Percentiles rank a stretch among this genome's conserved stretches.
phyloP scores from a whole-genome alignment of 208 protist species.

The Wallacemonas sp. region DNA sequence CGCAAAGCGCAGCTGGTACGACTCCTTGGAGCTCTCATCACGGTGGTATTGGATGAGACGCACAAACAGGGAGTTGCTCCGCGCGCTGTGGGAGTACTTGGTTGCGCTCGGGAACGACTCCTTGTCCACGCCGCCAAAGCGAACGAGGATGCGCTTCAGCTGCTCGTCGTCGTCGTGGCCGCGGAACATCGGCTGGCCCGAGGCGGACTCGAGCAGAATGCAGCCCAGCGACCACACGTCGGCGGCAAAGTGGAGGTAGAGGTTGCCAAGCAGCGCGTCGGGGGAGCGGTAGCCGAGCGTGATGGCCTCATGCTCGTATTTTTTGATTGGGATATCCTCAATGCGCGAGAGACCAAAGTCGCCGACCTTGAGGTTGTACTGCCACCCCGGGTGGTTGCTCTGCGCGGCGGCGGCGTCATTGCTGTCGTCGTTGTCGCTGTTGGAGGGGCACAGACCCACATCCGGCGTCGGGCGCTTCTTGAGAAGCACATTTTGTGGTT shows the following conservation, averaged over 20 bases:
- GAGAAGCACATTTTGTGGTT: constrained; percentile 88
- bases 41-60: neutral
- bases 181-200: constrained; percentile 73
- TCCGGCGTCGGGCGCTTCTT: constrained; percentile 22
- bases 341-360: constrained; percentile 89
- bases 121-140: constrained; percentile 88
- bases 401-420: neutral
- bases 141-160: constrained; percentile 84
- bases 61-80: constrained; percentile 25
- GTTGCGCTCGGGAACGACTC: constrained; percentile 49
- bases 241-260: constrained; percentile 71
- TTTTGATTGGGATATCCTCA: constrained; percentile 90
- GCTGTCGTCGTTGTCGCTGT: neutral
- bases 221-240: constrained; percentile 94
- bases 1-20: constrained; percentile 5
- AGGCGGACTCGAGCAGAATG: constrained; percentile 89
- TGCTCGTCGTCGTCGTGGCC: constrained; percentile 85
- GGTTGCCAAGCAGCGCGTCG: constrained; percentile 90
- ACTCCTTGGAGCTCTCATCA: constrained; percentile 7
- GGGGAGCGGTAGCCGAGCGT: constrained; percentile 96
- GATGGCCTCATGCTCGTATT: constrained; percentile 89
- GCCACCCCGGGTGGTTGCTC: constrained; percentile 2
- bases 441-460: neutral
- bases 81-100: constrained; percentile 48
- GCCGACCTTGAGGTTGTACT: constrained; percentile 76